Evolutionary conservation across 2,329 filamentous ascomycete genomes (phyloP).

Genomic region (Diaporthe sp.): DNA sequence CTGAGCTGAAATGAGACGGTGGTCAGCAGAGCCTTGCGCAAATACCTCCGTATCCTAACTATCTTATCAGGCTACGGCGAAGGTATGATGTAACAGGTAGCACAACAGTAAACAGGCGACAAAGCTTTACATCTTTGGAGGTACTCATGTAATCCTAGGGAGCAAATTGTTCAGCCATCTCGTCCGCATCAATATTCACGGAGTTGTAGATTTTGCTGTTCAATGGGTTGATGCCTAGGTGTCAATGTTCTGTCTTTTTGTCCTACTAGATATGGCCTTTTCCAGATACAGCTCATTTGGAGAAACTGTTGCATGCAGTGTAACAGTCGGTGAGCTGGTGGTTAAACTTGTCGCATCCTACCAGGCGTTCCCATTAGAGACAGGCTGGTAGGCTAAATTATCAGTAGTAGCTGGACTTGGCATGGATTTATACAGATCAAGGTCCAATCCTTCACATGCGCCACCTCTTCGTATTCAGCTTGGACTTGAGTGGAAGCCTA

Average conservation of each 20-base stretch:
- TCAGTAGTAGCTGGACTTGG: background rate
- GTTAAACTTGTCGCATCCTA: background rate
- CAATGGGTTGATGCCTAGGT: background rate
- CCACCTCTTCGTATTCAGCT: background rate
- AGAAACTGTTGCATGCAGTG: background rate
- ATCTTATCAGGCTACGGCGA: background rate
- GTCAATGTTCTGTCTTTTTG: background rate
- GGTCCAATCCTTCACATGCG: background rate
- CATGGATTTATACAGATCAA: background rate
- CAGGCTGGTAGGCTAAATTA: background rate
- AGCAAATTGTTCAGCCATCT: background rate
- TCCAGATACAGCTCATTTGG: background rate
- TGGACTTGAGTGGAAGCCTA: background rate
- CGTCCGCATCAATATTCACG: background rate
- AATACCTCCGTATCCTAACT: background rate
- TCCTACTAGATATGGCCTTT: background rate
- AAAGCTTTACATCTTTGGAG: background rate
- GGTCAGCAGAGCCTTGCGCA: constrained; percentile 3
- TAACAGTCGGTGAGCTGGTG: background rate
- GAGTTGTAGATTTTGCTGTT: background rate
- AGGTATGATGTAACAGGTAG: background rate
- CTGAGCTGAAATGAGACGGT: constrained; percentile 5
- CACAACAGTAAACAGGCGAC: background rate
- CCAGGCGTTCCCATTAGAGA: background rate
- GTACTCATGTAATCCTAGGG: background rate